phyloP scores from a whole-genome alignment of 177 flowering plant species.

The Telopea speciosissima region DNA sequence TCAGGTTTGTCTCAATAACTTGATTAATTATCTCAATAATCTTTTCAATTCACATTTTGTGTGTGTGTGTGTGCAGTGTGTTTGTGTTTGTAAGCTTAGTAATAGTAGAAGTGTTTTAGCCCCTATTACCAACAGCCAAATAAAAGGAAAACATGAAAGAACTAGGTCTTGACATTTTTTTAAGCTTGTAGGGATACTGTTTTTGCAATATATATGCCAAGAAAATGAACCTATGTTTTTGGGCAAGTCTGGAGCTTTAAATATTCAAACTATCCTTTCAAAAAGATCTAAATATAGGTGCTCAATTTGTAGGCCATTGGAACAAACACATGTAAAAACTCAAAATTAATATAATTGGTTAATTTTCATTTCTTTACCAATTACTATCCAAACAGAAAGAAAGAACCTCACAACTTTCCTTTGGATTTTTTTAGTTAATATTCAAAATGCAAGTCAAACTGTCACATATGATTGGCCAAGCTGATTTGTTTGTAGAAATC shows the following conservation, averaged over 20 bases:
- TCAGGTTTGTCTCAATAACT: slow-evolving; percentile 52
- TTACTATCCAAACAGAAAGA: background rate
- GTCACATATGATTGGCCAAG: background rate
- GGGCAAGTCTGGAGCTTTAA: background rate
- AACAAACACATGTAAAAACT: background rate
- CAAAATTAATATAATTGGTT: no score
- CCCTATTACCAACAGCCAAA: background rate
- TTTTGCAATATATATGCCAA: no score
- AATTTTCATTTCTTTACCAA: background rate
- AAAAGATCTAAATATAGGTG: background rate
- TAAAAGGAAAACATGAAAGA: background rate
- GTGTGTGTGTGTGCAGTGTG: no score
- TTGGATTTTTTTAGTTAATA: no score
- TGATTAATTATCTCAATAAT: no score
- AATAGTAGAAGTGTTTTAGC: background rate
- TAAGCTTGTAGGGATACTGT: background rate
- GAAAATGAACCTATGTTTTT: background rate
- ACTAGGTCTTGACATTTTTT: background rate
- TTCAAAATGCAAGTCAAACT: background rate
- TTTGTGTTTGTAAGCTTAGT: no score
- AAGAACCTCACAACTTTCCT: no score
- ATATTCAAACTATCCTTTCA: background rate
- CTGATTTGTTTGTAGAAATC: background rate
- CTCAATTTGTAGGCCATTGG: background rate
- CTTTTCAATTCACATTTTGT: background rate